phyloP scores from a whole-genome alignment of 139 green algal species.

The Tetraselmis chui region DNA sequence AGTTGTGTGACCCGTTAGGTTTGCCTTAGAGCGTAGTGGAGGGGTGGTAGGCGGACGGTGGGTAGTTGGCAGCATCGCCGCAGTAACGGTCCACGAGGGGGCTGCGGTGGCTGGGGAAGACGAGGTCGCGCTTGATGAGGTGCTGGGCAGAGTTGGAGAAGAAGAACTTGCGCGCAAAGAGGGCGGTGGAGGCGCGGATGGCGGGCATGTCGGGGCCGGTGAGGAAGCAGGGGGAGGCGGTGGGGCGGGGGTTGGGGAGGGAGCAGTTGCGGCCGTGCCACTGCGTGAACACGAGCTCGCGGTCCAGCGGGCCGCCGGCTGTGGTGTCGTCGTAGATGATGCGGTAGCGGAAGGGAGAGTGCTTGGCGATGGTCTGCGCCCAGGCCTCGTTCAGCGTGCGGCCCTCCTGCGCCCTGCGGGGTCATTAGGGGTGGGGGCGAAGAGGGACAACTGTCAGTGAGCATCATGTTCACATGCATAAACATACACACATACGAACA shows the following conservation, averaged over 20 bases:
- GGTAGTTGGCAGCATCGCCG: neutral
- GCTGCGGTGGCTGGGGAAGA: neutral
- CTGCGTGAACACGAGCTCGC: neutral
- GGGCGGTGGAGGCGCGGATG: neutral
- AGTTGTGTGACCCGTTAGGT: no score
- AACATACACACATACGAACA: no score
- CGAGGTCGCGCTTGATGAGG: neutral
- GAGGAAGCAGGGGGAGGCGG: neutral
- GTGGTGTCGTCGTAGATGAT: neutral
- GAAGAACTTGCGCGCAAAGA: neutral
- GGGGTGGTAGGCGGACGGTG: neutral
- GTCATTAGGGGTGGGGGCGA: no score
- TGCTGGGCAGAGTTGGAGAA: neutral
- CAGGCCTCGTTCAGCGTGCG: neutral
- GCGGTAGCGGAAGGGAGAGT: neutral
- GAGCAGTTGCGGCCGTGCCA: neutral
- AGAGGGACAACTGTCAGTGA: no score
- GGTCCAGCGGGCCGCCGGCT: neutral
- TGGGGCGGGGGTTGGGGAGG: neutral
- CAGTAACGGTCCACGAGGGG: neutral
- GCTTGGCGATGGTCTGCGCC: neutral
- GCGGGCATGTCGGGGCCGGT: neutral
- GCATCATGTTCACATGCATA: no score
- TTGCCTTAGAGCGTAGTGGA: no score
- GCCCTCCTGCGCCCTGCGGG: neutral